Percentiles rank a stretch among this genome's conserved stretches.
These are phyloP conservation scores for Colletotrichum acutatum DNA, from an alignment of 2,329 filamentous ascomycete genomes.

Conservation along the genomic window DNA sequence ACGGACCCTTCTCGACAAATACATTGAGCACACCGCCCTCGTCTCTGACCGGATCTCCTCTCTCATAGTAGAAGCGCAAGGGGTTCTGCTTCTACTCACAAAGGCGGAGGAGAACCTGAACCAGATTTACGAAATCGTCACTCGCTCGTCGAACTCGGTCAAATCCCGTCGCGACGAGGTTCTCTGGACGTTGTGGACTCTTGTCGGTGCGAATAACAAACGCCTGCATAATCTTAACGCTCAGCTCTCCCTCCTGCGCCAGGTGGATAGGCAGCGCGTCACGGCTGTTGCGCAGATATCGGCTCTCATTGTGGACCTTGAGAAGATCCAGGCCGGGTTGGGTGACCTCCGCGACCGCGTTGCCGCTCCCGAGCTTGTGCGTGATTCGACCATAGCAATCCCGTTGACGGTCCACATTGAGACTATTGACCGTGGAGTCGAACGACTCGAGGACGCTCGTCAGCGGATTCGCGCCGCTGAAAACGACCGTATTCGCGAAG, in stretches of 20 bases:
- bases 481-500: slow-evolving; percentile 66
- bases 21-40: slow-evolving; percentile 76
- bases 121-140: slow-evolving; percentile 75
- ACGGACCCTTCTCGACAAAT: slow-evolving; percentile 75
- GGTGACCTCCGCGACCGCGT: slow-evolving; percentile 79
- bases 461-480: slow-evolving; percentile 68
- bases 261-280: slow-evolving; percentile 74
- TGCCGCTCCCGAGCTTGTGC: slow-evolving; percentile 70
- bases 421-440: slow-evolving; percentile 77
- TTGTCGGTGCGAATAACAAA: slow-evolving; percentile 75
- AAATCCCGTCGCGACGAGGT: slow-evolving; percentile 72
- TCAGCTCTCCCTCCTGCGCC: slow-evolving; percentile 72
- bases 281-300: slow-evolving; percentile 76
- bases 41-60: slow-evolving; percentile 76
- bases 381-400: slow-evolving; percentile 58
- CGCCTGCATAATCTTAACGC: slow-evolving; percentile 69
- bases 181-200: slow-evolving; percentile 77
- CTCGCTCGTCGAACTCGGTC: slow-evolving; percentile 70
- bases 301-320: slow-evolving; percentile 76
- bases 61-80: slow-evolving; percentile 77
- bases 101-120: slow-evolving; percentile 77
- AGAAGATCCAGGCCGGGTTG: slow-evolving; percentile 77
- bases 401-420: slow-evolving; percentile 81
- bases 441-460: slow-evolving; percentile 75
- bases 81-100: slow-evolving; percentile 72